Conservation (phyloP, 2,329 filamentous ascomycete genomes). For the Ophiostoma sp. region DNA sequence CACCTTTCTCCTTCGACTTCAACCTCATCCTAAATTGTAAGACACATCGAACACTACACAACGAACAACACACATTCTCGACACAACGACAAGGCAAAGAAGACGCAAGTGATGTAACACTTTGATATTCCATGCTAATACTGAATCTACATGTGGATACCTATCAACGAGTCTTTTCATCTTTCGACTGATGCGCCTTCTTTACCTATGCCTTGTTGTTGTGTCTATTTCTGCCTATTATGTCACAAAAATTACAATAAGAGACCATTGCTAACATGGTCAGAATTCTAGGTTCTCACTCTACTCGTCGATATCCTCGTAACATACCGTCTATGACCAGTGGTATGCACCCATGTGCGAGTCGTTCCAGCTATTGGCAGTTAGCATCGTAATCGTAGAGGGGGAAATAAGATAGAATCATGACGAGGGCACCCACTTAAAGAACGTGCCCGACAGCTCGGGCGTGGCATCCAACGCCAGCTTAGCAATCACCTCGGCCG, state of each 20-base stretch:
- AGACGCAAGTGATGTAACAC: constrained; percentile 60
- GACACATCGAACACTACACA: background rate
- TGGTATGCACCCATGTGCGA: constrained; percentile 51
- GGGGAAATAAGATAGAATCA: background rate
- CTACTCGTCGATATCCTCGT: background rate
- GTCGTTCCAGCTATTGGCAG: constrained; percentile 51
- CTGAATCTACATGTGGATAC: constrained; percentile 68
- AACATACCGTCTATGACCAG: constrained; percentile 10
- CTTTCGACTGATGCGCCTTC: constrained; percentile 70
- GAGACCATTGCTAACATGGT: constrained; percentile 16
- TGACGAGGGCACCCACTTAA: constrained; percentile 54
- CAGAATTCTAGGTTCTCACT: background rate
- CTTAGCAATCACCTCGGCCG: constrained; percentile 81
- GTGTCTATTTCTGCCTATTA: constrained; percentile 31
- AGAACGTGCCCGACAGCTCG: constrained; percentile 72
- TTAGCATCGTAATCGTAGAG: background rate
- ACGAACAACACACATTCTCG: background rate
- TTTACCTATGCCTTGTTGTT: constrained; percentile 33
- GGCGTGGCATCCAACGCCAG: constrained; percentile 65
- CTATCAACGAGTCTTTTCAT: constrained; percentile 71
- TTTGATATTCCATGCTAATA: constrained; percentile 75
- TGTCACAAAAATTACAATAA: background rate
- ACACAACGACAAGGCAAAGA: constrained; percentile 34
- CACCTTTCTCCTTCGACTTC: background rate
- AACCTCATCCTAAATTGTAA: constrained; percentile 24